Base-by-base conservation (phyloP, 2,329 filamentous ascomycete species). In the Talaromyces sp. region DNA sequence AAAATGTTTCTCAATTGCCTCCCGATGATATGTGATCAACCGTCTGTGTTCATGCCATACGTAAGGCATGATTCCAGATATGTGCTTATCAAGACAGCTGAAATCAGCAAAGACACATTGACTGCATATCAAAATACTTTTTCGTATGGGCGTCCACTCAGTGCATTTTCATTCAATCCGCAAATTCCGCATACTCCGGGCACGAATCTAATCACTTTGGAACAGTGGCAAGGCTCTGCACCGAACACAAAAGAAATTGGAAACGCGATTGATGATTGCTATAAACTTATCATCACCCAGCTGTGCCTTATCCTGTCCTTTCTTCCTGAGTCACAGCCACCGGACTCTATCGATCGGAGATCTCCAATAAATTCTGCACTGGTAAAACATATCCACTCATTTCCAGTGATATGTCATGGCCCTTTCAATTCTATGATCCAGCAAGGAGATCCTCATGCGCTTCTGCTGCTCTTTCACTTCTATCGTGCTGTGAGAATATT, bases 401-500 rank as follows among this genome's bases (percentile, higher is more conserved):
- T 65, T 65, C 64, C 64, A 5, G n/a, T 65, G 19, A 8, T 40
- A 22, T 65, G 64, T 11, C 51, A 65, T 49, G 51, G 58, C 5
- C 38, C 58, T 17, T 65, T 61, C 40, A 58, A 58, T 17, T 38
- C 58, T 10, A 61, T 65, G 64, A 31, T 62, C 29, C 58, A 62
- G 51, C 36, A 62, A 27, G 40, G 58, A 1, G 58, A 65, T 19
- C 22, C 49, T 2, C 58, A 62, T 34, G 58, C 51, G 4, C 64
- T 65, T 31, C 10, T 65, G 15, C 25, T 65, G 5, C 36, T 65
- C 10, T 65, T 47, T 17, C 64, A 65, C 13, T 65, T 62, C 11
- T 65, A 65, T 62, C 64, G 64, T 38, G 64, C 64, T 34, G 64
- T 62, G 1, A 56, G 64, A 31, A 49, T 65, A 8, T 6, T 65